Evolutionary conservation across 2,329 filamentous ascomycete species (phyloP).

Genomic region (Pyrenophora tritici-repentis): DNA sequence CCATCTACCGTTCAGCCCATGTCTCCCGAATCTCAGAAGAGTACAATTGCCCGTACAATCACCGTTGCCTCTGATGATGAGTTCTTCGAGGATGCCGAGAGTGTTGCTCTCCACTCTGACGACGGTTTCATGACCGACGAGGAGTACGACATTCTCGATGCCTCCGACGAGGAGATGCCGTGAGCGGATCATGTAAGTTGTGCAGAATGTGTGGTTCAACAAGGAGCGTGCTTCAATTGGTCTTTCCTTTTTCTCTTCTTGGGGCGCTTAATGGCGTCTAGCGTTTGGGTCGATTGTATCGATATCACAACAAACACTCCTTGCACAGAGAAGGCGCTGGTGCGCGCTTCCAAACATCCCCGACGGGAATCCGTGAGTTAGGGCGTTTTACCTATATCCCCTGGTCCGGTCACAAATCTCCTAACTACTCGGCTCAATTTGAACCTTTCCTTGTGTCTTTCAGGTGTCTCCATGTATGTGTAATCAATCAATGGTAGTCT

Average conservation of each 20-base stretch:
- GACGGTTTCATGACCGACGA: constrained; percentile 92
- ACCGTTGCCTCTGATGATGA: constrained; percentile 55
- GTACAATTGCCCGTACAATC: constrained; percentile 38
- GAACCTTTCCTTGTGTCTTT: constrained; percentile 4
- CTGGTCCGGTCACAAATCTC: constrained; percentile 3
- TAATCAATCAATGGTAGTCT: constrained; percentile 10
- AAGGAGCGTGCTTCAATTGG: constrained; percentile 2
- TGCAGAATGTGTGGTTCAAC: not conserved
- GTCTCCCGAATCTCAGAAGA: constrained; percentile 31
- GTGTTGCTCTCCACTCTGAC: constrained; percentile 59
- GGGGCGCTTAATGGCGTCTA: constrained; percentile 3
- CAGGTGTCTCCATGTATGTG: constrained; percentile 6
- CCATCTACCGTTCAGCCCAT: constrained; percentile 35
- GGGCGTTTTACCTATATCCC: not conserved
- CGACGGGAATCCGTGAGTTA: constrained; percentile 1
- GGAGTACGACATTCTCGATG: constrained; percentile 96
- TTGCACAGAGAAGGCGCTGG: constrained; percentile 8
- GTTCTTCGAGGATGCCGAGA: constrained; percentile 63
- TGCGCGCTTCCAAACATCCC: constrained; percentile 9
- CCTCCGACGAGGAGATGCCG: constrained; percentile 78
- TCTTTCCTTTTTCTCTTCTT: constrained; percentile 7
- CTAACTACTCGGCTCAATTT: constrained; percentile 10
- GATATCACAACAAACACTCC: constrained; percentile 6
- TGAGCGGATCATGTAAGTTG: constrained; percentile 3
- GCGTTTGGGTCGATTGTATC: not conserved